Conservation (phyloP, 228 moss, liverwort and hornwort species). For the Sphagnum magellanicum region DNA sequence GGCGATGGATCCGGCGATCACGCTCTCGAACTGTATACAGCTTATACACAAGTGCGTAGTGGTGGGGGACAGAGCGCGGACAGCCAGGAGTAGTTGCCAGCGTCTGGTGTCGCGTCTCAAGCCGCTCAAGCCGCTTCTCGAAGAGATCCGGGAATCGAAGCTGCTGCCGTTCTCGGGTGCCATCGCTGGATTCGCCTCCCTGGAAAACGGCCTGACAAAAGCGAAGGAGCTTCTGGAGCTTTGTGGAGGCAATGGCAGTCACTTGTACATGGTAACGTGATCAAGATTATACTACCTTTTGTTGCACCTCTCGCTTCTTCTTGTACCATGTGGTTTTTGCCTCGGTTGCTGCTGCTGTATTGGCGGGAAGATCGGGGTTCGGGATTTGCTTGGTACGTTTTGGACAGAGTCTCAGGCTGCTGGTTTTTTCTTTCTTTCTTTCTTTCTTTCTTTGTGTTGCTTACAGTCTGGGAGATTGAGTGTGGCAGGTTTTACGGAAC, state of each 20-base stretch:
- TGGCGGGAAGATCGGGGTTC: no score
- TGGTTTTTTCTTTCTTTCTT: no score
- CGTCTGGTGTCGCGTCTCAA: slow-evolving; percentile 44
- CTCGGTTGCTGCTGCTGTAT: no score
- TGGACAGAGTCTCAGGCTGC: no score
- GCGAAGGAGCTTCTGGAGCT: slow-evolving; percentile 45
- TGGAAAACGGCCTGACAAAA: slow-evolving; percentile 34
- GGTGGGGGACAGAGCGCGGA: slow-evolving; percentile 23
- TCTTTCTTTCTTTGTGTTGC: no score
- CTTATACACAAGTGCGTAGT: slow-evolving; percentile 31
- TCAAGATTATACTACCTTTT: no score
- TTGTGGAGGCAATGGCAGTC: slow-evolving; percentile 39
- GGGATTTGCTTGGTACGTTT: no score
- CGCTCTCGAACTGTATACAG: slow-evolving; percentile 18
- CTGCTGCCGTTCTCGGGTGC: slow-evolving; percentile 14
- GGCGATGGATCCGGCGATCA: slow-evolving; percentile 16
- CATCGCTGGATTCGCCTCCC: slow-evolving; percentile 20
- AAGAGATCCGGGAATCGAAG: slow-evolving; percentile 54
- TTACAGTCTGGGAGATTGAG: no score
- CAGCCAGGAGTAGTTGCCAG: slow-evolving; percentile 38
- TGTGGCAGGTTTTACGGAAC: slow-evolving; percentile 37
- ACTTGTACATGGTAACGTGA: slow-evolving; percentile 41
- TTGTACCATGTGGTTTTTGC: no score
- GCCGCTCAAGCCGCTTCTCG: slow-evolving; percentile 52
- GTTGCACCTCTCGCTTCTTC: no score